phyloP scores from a whole-genome alignment of 2,329 filamentous ascomycete species.

The Pochonia chlamydosporia region DNA sequence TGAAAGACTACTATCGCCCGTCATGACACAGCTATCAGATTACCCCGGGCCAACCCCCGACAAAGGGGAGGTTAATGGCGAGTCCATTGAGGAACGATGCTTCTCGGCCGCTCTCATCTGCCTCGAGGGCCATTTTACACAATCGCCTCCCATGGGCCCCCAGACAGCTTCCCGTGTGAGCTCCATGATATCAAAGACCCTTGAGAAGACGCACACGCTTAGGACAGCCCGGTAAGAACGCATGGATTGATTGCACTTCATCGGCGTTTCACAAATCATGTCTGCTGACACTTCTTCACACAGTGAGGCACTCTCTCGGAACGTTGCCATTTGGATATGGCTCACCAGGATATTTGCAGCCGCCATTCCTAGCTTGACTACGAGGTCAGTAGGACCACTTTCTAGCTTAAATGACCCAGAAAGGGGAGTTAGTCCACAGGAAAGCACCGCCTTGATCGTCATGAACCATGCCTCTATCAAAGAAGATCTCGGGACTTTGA shows the following conservation, averaged over 20 bases:
- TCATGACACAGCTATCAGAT: slow-evolving; percentile 22
- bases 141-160: slow-evolving; percentile 50
- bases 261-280: slow-evolving; percentile 4
- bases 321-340: slow-evolving; percentile 62
- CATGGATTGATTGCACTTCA: background rate
- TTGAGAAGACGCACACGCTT: slow-evolving; percentile 59
- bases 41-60: slow-evolving; percentile 13
- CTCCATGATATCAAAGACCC: slow-evolving; percentile 52
- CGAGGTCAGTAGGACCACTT: slow-evolving; percentile 51
- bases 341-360: slow-evolving; percentile 56
- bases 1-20: background rate
- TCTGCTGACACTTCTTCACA: slow-evolving; percentile 4
- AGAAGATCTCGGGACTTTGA: slow-evolving; percentile 57
- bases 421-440: slow-evolving; percentile 52
- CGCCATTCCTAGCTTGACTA: slow-evolving; percentile 54
- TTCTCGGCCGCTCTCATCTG: slow-evolving; percentile 56
- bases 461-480: slow-evolving; percentile 56
- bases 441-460: slow-evolving; percentile 57
- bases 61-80: slow-evolving; percentile 17
- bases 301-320: slow-evolving; percentile 55
- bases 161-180: slow-evolving; percentile 49
- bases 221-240: slow-evolving; percentile 50
- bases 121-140: slow-evolving; percentile 56
- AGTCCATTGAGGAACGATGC: slow-evolving; percentile 58
- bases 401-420: slow-evolving; percentile 48